These are phyloP conservation scores for Coleophoma crateriformis DNA, from an alignment of 2,329 filamentous ascomycete species.

Conservation along the genomic window DNA sequence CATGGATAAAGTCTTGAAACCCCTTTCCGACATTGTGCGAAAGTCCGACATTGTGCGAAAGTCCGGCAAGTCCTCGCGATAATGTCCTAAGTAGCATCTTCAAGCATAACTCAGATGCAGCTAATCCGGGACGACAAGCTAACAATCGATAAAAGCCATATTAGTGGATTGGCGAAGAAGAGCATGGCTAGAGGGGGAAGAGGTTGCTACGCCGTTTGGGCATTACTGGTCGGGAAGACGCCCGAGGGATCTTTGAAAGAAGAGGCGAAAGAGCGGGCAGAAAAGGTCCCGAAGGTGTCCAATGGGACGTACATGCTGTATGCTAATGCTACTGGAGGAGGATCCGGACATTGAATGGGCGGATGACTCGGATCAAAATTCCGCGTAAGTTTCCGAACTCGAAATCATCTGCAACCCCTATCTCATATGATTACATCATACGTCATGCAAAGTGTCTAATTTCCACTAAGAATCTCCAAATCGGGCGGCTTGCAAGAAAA, in stretches of 20 bases:
- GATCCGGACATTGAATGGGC: neutral
- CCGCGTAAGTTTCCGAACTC: too few species aligned
- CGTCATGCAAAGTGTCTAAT: too few species aligned
- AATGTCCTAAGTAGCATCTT: neutral
- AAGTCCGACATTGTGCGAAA: too few species aligned
- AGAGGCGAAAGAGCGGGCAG: neutral
- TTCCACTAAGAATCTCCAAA: too few species aligned
- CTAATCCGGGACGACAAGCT: neutral
- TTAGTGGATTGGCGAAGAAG: neutral
- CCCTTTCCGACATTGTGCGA: neutral
- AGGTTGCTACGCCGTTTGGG: neutral
- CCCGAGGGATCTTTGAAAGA: neutral
- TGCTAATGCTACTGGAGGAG: neutral
- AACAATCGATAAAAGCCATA: neutral
- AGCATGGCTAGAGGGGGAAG: neutral
- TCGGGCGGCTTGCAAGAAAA: too few species aligned
- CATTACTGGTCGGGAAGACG: neutral
- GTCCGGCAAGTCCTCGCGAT: neutral
- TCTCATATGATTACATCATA: too few species aligned
- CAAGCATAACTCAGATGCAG: neutral
- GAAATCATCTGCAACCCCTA: too few species aligned
- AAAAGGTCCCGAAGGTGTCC: neutral
- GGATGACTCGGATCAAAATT: neutral
- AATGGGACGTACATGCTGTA: neutral
- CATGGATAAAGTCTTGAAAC: neutral